Evolutionary conservation across 2,329 filamentous ascomycete species (phyloP).

Genomic region (Ophiostoma ulmi): DNA sequence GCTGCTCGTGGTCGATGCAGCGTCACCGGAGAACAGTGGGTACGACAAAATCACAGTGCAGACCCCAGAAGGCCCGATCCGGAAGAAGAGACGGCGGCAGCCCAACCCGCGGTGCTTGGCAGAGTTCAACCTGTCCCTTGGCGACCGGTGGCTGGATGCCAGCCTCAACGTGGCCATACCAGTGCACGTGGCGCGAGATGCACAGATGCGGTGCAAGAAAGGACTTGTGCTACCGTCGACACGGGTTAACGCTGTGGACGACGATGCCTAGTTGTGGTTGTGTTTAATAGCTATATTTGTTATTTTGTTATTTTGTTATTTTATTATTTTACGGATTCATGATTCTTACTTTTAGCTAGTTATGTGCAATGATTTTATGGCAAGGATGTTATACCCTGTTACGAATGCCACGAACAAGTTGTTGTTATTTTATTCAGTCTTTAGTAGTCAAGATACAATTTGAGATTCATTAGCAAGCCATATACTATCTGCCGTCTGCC

Average conservation of each 20-base stretch:
- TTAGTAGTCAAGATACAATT: not conserved
- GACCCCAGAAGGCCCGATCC: not conserved
- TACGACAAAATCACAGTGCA: not conserved
- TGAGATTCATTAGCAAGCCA: not conserved
- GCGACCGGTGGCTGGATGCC: conserved; percentile 36
- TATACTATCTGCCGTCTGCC: not conserved
- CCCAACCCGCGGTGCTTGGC: conserved; percentile 33
- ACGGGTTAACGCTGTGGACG: conserved; percentile 17
- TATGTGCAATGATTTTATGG: not conserved
- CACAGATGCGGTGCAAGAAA: conserved; percentile 24
- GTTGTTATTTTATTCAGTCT: not conserved
- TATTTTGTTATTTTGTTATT: not conserved
- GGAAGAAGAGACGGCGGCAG: conserved; percentile 19
- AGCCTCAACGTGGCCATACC: conserved; percentile 36
- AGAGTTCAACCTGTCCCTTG: conserved; percentile 33
- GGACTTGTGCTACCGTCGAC: conserved; percentile 24
- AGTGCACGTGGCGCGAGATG: conserved; percentile 34
- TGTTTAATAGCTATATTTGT: not conserved
- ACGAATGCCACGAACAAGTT: not conserved
- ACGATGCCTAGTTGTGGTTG: conserved; percentile 22
- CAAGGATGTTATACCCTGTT: not conserved
- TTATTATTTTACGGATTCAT: not conserved
- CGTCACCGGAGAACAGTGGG: not conserved
- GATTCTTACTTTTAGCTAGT: not conserved
- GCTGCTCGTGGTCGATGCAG: conserved; percentile 42